Conservation (phyloP, 805 yeast genomes). For the Pichia gijzeniarum region DNA sequence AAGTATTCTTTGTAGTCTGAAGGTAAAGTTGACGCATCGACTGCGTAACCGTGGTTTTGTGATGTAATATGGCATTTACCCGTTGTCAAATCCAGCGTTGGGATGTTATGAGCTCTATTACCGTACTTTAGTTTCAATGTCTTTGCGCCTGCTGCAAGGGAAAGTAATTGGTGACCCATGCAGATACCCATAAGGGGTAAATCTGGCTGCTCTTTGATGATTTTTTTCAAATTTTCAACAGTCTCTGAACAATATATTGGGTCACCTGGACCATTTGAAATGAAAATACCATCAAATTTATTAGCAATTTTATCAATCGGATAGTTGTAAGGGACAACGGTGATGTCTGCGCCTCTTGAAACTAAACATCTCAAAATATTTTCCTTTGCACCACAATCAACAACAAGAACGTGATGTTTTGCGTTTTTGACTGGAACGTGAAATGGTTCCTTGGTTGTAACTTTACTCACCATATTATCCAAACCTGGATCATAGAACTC, state of each 20-base stretch:
- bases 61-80: constrained; percentile 98
- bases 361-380: constrained; percentile 92
- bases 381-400: constrained; percentile 98
- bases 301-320: constrained; percentile 87
- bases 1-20: constrained; percentile 80
- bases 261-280: constrained; percentile 97
- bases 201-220: constrained; percentile 55
- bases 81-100: constrained; percentile 82
- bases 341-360: constrained; percentile 90
- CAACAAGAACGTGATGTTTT: constrained; percentile 76
- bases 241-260: constrained; percentile 87
- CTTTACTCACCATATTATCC: constrained; percentile 85
- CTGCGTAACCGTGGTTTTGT: constrained; percentile 98
- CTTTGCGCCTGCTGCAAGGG: constrained; percentile 90
- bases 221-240: constrained; percentile 61
- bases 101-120: constrained; percentile 98
- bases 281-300: constrained; percentile 90
- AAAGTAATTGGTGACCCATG: constrained; percentile 93
- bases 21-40: constrained; percentile 72
- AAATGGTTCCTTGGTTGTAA: constrained; percentile 93
- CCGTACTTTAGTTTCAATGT: constrained; percentile 94
- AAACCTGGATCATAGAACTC: constrained; percentile 88
- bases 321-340: constrained; percentile 94
- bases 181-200: constrained; percentile 97
- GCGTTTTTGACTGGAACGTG: constrained; percentile 62